Conservation (phyloP, 805 yeast species). For the Pichia exigua region DNA sequence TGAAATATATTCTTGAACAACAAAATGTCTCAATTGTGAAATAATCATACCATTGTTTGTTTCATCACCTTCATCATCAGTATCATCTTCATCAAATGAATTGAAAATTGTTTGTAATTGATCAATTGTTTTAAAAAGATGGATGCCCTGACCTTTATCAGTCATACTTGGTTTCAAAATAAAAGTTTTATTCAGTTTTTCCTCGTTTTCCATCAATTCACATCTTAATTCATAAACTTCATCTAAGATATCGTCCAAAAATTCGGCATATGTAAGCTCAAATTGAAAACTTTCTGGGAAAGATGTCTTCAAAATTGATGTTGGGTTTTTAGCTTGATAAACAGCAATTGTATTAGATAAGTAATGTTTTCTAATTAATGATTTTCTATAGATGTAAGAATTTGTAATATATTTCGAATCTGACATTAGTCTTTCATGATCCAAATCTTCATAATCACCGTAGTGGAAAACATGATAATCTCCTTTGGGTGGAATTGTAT, state of each 20-base stretch:
- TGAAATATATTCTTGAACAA: constrained; percentile 73
- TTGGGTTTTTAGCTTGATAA: constrained; percentile 67
- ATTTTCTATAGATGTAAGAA: constrained; percentile 83
- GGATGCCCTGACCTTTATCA: constrained; percentile 93
- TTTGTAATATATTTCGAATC: constrained; percentile 53
- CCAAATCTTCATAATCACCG: constrained; percentile 84
- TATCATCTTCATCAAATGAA: constrained; percentile 70
- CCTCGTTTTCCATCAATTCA: constrained; percentile 52
- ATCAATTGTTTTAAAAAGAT: constrained; percentile 68
- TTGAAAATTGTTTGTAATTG: constrained; percentile 81
- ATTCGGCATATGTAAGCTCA: constrained; percentile 93
- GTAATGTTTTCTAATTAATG: constrained; percentile 83
- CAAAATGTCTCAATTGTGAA: constrained; percentile 83
- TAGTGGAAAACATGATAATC: constrained; percentile 48
- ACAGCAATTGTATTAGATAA: constrained; percentile 77
- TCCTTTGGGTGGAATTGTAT: constrained; percentile 19
- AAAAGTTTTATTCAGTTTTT: constrained; percentile 46
- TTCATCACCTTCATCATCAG: constrained; percentile 50
- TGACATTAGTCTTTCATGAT: constrained; percentile 53
- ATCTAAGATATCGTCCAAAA: constrained; percentile 86
- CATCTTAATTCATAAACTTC: constrained; percentile 84
- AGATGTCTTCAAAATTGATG: constrained; percentile 47
- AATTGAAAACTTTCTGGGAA: constrained; percentile 71
- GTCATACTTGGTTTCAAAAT: constrained; percentile 95
- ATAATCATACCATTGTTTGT: constrained; percentile 59